Evolutionary conservation across 257 asterid species (phyloP), one percentile per base, ranked within the genome.

Genomic region (Solanum habrochaites): DNA sequence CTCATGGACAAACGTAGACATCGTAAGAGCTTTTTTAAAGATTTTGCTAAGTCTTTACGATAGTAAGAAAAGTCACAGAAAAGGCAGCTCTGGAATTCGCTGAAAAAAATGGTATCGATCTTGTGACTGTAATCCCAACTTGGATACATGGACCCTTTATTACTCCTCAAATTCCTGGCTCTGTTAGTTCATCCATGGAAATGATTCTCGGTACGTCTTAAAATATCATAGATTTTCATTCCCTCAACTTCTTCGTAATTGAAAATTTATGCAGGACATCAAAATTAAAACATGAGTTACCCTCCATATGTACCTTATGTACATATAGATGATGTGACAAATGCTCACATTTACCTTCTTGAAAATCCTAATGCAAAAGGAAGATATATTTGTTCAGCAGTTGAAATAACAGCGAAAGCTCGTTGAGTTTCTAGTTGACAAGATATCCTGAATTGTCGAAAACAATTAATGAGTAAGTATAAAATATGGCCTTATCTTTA

Each of bases 21-120:
- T 75, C 14, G 3, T 75, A n/a, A 75, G 60, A 75, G n/a, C 37
- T 1, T 75, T n/a, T n/a, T n/a, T n/a, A 12, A 75, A 75, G n/a
- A n/a, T 5, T 62, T 40, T 58, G 27, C 58, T n/a, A 4, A 87
- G 92, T 20, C 91, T n/a, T 94, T n/a, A 40, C 85, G n/a, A 93
- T 93, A 89, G 93, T 39, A 95, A 95, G 91, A 88, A 92, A 2
- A n/a, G 15, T 92, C n/a, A 86, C 92, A n/a, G 96, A 95, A 72
- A n/a, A 83, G 58, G 90, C 93, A 1, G 94, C 93, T 39, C 23
- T 93, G 3, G 96, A 92, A 3, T 82, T 85, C 39, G 95, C 93
- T 1, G 93, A 87, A 80, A 67, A n/a, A 77, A 91, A 88, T 82
- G 96, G 95, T 9, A 25, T 95, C 62, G 94, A 94, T n/a, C 89